Conservation (phyloP, 352 stramenopile species). For the Phytophthora syringae region DNA sequence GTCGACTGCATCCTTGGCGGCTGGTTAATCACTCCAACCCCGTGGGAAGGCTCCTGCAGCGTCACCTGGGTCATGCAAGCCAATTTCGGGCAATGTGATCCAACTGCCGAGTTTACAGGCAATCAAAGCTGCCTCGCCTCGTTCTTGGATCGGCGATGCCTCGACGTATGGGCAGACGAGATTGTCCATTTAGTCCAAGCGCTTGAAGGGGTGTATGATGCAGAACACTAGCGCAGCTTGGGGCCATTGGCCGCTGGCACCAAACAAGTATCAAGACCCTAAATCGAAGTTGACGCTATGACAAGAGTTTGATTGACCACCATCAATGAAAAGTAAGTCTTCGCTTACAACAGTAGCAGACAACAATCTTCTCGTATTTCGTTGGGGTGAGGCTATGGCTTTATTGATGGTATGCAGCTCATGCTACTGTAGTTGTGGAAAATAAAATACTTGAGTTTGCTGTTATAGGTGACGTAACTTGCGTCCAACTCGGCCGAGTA, state of each 20-base stretch:
- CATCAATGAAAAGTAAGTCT: too few species aligned
- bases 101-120: conserved; percentile 60
- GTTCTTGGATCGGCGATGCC: conserved; percentile 42
- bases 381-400: too few species aligned
- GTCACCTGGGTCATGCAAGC: conserved; percentile 85
- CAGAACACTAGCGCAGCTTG: conserved; percentile 58
- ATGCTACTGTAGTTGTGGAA: not conserved
- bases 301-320: not conserved
- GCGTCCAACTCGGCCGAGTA: conserved; percentile 59
- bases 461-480: conserved; percentile 51
- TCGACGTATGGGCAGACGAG: conserved; percentile 64
- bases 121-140: conserved; percentile 35
- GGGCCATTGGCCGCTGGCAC: conserved; percentile 40
- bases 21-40: conserved; percentile 69
- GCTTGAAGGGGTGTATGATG: conserved; percentile 56
- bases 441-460: conserved; percentile 27
- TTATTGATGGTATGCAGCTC: conserved; percentile 1
- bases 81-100: conserved; percentile 73
- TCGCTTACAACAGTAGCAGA: too few species aligned
- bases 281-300: too few species aligned
- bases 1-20: conserved; percentile 75
- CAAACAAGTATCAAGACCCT: too few species aligned
- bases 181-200: conserved; percentile 48
- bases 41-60: conserved; percentile 63
- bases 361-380: too few species aligned